phyloP scores from a whole-genome alignment of 148 eudicot species.

The Fallopia convolvulus region DNA sequence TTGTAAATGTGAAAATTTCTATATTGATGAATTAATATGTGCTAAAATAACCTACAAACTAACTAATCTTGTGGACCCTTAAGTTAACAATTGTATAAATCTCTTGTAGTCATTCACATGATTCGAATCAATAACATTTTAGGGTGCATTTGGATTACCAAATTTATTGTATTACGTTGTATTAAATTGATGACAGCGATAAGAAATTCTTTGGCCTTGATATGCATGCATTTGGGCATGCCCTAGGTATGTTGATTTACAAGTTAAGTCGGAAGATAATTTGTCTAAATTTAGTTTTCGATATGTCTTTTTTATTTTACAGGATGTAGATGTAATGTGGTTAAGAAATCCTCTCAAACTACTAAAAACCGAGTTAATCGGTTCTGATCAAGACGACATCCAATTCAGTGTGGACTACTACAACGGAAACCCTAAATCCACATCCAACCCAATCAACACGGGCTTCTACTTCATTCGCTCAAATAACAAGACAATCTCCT shows the following conservation, averaged over 20 bases:
- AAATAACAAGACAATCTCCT: constrained; percentile 48
- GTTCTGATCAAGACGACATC: constrained; percentile 25
- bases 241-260: neutral
- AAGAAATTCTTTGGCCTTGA: too few species aligned
- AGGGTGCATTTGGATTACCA: too few species aligned
- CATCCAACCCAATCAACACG: constrained; percentile 45
- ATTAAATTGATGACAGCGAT: too few species aligned
- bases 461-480: constrained; percentile 73
- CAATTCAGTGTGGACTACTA: constrained; percentile 38
- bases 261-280: neutral
- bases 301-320: neutral
- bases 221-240: neutral
- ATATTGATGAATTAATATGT: too few species aligned
- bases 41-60: neutral
- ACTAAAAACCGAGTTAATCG: constrained; percentile 19
- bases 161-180: too few species aligned
- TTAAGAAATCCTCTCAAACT: constrained; percentile 47
- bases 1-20: too few species aligned
- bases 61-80: neutral
- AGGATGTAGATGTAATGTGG: constrained; percentile 73
- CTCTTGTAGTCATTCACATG: too few species aligned
- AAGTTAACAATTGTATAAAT: too few species aligned
- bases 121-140: too few species aligned
- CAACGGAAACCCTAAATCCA: constrained; percentile 30
- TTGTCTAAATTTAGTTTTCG: neutral